phyloP scores from a whole-genome alignment of 257 asterid species.

The Leonotis leonurus region DNA sequence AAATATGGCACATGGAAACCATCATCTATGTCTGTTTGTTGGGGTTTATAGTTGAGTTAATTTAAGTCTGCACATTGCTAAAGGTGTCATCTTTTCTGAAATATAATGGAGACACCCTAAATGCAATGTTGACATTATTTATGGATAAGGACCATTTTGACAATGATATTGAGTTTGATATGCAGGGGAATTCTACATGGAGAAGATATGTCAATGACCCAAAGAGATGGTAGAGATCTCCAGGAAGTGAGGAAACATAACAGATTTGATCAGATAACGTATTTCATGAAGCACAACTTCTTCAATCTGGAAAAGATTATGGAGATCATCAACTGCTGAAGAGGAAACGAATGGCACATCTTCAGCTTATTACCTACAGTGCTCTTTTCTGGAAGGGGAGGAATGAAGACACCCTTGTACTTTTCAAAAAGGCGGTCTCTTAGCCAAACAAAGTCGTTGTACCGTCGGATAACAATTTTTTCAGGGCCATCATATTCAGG shows the following conservation, averaged over 20 bases:
- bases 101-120: neutral
- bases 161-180: slow-evolving; percentile 3
- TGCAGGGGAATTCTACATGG: neutral
- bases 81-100: neutral
- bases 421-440: slow-evolving; percentile 88
- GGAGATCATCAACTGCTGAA: slow-evolving; percentile 4
- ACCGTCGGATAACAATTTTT: slow-evolving; percentile 92
- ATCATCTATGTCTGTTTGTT: neutral
- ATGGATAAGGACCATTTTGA: neutral
- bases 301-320: slow-evolving; percentile 4
- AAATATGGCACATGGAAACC: too few relatives aligned
- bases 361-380: slow-evolving; percentile 72
- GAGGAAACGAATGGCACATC: slow-evolving; percentile 9
- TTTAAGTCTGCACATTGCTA: too few relatives aligned
- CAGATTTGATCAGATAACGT: neutral
- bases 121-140: neutral
- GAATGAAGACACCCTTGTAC: slow-evolving; percentile 90
- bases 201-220: neutral
- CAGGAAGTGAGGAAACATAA: neutral
- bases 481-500: slow-evolving; percentile 82
- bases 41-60: neutral
- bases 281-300: neutral
- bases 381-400: slow-evolving; percentile 99
- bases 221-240: neutral
- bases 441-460: slow-evolving; percentile 93